These are phyloP conservation scores for Neurospora sp. DNA, from an alignment of 495 filamentous ascomycete genomes.

Conservation along the genomic window DNA sequence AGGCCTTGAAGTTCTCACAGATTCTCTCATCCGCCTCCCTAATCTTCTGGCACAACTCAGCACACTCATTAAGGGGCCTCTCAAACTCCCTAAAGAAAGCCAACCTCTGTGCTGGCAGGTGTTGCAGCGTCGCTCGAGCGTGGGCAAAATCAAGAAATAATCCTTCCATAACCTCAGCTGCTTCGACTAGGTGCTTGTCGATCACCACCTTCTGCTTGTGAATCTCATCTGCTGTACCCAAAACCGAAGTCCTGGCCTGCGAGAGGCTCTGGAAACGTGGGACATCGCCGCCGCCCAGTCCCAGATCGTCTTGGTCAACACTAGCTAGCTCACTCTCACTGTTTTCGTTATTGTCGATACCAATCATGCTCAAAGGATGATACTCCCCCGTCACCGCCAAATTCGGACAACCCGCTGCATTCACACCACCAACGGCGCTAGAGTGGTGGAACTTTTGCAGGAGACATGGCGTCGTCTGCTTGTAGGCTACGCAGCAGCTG, in stretches of 20 bases:
- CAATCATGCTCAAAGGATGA: neutral
- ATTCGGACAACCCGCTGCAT: neutral
- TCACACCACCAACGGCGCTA: neutral
- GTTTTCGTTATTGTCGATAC: too few relatives aligned
- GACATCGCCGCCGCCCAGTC: neutral
- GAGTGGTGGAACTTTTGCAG: neutral
- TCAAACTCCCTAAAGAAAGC: neutral
- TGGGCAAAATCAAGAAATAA: neutral
- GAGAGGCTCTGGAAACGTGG: neutral
- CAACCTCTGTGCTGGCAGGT: neutral
- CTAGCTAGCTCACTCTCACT: too few relatives aligned
- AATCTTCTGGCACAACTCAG: neutral
- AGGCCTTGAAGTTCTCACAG: neutral
- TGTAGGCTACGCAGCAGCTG: neutral
- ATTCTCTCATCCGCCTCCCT: neutral
- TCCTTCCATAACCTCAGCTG: accelerated
- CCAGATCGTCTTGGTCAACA: neutral
- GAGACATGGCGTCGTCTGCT: neutral
- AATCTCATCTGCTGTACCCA: neutral
- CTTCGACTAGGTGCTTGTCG: neutral
- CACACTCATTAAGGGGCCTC: neutral
- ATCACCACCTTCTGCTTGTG: neutral
- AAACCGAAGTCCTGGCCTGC: neutral
- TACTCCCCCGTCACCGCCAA: accelerated
- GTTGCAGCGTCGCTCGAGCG: neutral